phyloP scores from a whole-genome alignment of 495 filamentous ascomycete species.

The Aspergillus campestris region DNA sequence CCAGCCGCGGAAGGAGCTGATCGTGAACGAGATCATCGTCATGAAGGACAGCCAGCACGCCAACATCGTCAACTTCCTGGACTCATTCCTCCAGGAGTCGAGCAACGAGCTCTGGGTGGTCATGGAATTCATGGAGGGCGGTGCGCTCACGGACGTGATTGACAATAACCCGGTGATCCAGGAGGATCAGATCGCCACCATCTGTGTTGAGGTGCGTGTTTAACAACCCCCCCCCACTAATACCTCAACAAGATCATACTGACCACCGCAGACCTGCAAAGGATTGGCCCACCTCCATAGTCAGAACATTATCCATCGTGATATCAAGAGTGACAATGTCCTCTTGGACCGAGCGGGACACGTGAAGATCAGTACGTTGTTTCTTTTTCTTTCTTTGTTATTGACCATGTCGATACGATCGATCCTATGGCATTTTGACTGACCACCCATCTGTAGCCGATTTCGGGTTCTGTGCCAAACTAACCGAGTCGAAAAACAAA shows the following conservation, averaged over 20 bases:
- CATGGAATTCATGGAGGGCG: constrained; percentile 99
- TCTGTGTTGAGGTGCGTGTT: constrained; percentile 77
- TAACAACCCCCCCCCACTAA: no score
- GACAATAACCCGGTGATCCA: constrained; percentile 88
- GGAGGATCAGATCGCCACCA: constrained; percentile 95
- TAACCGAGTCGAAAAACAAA: constrained; percentile 93
- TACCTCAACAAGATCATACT: constrained; percentile 14
- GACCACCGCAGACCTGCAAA: constrained; percentile 71
- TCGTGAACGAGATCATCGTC: constrained; percentile 98
- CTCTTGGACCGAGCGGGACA: constrained; percentile 87
- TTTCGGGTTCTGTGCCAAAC: constrained; percentile 98
- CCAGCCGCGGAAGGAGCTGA: constrained; percentile 95
- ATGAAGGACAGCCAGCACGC: constrained; percentile 98
- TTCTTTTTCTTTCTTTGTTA: background rate
- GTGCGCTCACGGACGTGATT: constrained; percentile 95
- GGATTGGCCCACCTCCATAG: constrained; percentile 88
- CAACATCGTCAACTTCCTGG: constrained; percentile 98
- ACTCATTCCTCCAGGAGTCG: constrained; percentile 90
- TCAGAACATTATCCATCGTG: constrained; percentile 96
- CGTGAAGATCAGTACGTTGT: constrained; percentile 88
- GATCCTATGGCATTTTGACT: background rate
- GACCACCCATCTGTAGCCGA: constrained; percentile 52
- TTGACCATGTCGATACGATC: no score
- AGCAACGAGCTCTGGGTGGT: constrained; percentile 95
- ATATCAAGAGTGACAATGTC: constrained; percentile 99